Evolutionary conservation across 306 rosid genomes (phyloP).

Genomic region (Ziziphus jujuba): DNA sequence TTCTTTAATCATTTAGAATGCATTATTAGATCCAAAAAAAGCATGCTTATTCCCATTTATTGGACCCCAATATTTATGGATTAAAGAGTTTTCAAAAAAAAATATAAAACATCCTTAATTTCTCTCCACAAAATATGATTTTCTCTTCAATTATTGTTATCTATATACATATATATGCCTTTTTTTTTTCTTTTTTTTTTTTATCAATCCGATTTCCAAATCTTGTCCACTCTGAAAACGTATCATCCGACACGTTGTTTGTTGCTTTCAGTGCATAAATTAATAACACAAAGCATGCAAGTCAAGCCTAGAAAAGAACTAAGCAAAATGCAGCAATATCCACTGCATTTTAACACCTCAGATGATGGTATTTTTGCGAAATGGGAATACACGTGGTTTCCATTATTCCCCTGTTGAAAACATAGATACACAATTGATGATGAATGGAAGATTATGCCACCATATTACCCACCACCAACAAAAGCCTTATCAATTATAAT

Average conservation of each 20-base stretch:
- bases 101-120: neutral
- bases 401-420: neutral
- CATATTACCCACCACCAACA: conserved; percentile 2
- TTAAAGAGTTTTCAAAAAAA: no score
- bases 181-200: neutral
- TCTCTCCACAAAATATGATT: neutral
- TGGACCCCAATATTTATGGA: conserved; percentile 16
- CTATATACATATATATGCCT: neutral
- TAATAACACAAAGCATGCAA: neutral
- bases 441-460: conserved; percentile 12
- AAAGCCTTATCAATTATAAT: neutral
- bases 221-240: conserved; percentile 13
- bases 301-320: conserved; percentile 6
- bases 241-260: conserved; percentile 7
- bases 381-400: conserved; percentile 28
- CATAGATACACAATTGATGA: neutral
- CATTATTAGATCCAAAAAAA: conserved; percentile 1
- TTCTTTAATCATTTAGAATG: neutral
- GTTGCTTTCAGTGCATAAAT: neutral
- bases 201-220: conserved; percentile 5
- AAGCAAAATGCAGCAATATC: neutral
- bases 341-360: neutral
- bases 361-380: neutral
- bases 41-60: conserved; percentile 10
- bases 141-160: neutral